Evolutionary conservation across 1,284 basidiomycete genomes (phyloP).

Genomic region (Meira nashicola): DNA sequence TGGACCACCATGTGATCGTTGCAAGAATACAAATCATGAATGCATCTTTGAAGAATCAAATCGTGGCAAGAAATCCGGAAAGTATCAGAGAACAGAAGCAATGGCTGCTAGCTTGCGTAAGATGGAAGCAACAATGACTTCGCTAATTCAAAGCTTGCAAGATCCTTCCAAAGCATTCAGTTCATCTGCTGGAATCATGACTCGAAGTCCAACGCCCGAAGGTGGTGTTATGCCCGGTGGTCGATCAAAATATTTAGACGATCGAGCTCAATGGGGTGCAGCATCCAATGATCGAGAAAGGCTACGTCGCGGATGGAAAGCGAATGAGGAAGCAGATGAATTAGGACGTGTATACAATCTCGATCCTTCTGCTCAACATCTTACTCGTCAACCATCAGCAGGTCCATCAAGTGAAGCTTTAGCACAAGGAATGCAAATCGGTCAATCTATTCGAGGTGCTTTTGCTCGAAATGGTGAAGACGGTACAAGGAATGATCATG

Average conservation of each 20-base stretch:
- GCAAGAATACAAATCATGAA: slow-evolving; percentile 45
- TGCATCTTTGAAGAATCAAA: slow-evolving; percentile 52
- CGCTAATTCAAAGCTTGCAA: slow-evolving; percentile 42
- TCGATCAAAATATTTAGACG: neutral
- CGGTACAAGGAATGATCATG: slow-evolving; percentile 6
- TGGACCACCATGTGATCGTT: slow-evolving; percentile 78
- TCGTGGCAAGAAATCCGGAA: slow-evolving; percentile 49
- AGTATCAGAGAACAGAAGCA: slow-evolving; percentile 44
- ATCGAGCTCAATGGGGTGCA: neutral
- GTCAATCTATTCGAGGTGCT: neutral
- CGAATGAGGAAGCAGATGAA: slow-evolving; percentile 8
- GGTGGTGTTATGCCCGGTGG: neutral
- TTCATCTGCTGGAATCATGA: slow-evolving; percentile 33
- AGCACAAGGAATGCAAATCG: neutral
- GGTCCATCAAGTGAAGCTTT: neutral
- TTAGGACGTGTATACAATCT: neutral
- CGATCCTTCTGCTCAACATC: neutral
- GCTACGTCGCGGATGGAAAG: slow-evolving; percentile 2
- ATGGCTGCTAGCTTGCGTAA: slow-evolving; percentile 48
- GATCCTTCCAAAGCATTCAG: slow-evolving; percentile 31
- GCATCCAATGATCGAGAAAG: neutral
- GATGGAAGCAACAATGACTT: slow-evolving; percentile 48
- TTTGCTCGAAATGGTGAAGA: slow-evolving; percentile 5
- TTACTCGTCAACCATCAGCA: neutral
- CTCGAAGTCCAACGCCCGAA: slow-evolving; percentile 24